These are phyloP conservation scores for Mortierella sp. DNA, from an alignment of 371 early-diverging fungal species.

Conservation along the genomic window DNA sequence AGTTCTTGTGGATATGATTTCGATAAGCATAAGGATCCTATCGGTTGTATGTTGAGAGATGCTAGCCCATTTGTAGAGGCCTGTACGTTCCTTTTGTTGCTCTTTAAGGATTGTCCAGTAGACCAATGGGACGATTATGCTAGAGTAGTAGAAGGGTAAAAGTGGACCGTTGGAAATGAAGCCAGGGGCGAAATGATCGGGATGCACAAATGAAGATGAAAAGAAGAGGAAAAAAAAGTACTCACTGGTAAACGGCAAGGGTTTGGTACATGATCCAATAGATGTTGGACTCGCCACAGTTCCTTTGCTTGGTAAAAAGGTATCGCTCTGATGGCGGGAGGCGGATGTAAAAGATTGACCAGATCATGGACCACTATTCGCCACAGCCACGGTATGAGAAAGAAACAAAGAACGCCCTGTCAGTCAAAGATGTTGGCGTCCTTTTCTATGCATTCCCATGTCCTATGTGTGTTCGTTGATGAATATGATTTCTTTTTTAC, in stretches of 20 bases:
- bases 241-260: constrained; percentile 20
- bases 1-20: constrained; percentile 22
- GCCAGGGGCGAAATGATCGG: not conserved
- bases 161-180: not conserved
- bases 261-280: constrained; percentile 29
- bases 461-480: not conserved
- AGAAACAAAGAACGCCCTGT: not conserved
- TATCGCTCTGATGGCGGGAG: constrained; percentile 7
- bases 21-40: constrained; percentile 24
- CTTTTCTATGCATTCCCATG: not conserved
- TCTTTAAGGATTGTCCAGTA: constrained; percentile 19
- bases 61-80: constrained; percentile 35
- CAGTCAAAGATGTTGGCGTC: not conserved
- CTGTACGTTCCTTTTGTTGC: constrained; percentile 14
- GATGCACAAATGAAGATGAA: not conserved
- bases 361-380: constrained; percentile 29
- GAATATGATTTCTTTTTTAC: not conserved
- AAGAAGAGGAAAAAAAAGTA: not conserved
- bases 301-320: constrained; percentile 14
- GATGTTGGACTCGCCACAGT: not conserved
- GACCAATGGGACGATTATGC: constrained; percentile 28
- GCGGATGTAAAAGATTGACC: constrained; percentile 29
- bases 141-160: not conserved
- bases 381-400: not conserved
- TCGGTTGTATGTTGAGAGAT: constrained; percentile 26